phyloP scores from a whole-genome alignment of 208 protist species.

The Phytomonas francai region DNA sequence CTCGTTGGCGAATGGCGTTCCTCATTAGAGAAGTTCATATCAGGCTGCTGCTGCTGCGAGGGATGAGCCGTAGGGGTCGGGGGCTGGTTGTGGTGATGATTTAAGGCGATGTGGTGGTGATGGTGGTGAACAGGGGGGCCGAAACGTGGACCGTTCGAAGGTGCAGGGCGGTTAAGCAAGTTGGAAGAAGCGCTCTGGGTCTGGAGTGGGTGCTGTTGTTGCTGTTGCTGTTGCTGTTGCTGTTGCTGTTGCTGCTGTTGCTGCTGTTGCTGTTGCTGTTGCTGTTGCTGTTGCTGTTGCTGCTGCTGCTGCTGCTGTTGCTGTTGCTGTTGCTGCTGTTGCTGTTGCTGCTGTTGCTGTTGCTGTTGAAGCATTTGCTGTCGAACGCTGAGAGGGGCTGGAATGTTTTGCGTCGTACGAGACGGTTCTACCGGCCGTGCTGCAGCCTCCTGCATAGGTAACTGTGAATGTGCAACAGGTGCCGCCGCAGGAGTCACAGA shows the following conservation, averaged over 20 bases:
- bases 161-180: background rate
- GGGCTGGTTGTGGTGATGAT: slow-evolving; percentile 28
- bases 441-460: slow-evolving; percentile 3
- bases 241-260: slow-evolving; percentile 6
- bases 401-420: slow-evolving; percentile 5
- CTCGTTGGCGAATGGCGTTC: slow-evolving; percentile 2
- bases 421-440: background rate
- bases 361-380: slow-evolving; percentile 21
- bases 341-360: slow-evolving; percentile 27
- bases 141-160: background rate
- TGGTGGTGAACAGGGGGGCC: slow-evolving; percentile 14
- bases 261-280: slow-evolving; percentile 11
- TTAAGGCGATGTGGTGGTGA: slow-evolving; percentile 17
- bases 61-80: slow-evolving; percentile 4
- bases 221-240: slow-evolving; percentile 11
- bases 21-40: no score
- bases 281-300: slow-evolving; percentile 12
- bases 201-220: background rate
- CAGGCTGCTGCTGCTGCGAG: no score
- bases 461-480: slow-evolving; percentile 10
- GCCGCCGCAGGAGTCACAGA: slow-evolving; percentile 1
- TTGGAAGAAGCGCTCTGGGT: background rate
- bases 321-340: slow-evolving; percentile 13
- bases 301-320: slow-evolving; percentile 13
- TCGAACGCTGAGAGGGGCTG: slow-evolving; percentile 9